Evolutionary conservation across 2,329 filamentous ascomycete species (phyloP).

Genomic region (Aspergillus fumigatus): DNA sequence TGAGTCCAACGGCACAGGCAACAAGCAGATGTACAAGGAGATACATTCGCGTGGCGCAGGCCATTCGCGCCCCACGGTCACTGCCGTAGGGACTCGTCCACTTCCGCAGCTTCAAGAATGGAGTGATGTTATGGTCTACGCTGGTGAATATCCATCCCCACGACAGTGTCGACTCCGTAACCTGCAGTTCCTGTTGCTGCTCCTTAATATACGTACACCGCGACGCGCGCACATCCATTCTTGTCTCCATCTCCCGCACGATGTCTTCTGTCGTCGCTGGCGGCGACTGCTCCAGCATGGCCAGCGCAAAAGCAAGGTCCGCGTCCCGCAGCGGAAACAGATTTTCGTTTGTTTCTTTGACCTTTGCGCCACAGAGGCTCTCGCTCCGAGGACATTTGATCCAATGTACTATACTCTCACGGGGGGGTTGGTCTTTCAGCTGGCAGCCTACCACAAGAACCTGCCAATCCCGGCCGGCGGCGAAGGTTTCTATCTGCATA

Average conservation of each 20-base stretch:
- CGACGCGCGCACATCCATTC: background rate
- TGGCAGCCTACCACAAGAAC: background rate
- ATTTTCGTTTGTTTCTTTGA: conserved; percentile 1
- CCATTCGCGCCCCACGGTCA: background rate
- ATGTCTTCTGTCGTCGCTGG: background rate
- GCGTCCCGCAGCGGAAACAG: background rate
- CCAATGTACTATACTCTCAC: background rate
- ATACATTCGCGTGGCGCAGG: conserved; percentile 1
- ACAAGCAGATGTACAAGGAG: conserved; percentile 2
- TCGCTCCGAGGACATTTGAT: background rate
- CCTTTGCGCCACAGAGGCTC: background rate
- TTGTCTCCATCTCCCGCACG: background rate
- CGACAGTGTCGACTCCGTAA: background rate
- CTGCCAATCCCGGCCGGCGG: background rate
- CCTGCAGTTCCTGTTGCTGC: background rate
- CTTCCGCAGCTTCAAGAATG: background rate
- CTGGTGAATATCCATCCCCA: background rate
- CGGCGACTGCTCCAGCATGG: background rate
- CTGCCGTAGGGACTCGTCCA: conserved; percentile 4
- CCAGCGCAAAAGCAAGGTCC: background rate
- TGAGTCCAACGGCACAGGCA: conserved; percentile 1
- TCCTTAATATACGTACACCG: background rate
- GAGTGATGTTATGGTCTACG: background rate
- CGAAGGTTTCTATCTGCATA: background rate
- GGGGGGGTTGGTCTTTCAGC: background rate